phyloP scores from a whole-genome alignment of 2,329 filamentous ascomycete genomes.

The Fusarium keratoplasticum region DNA sequence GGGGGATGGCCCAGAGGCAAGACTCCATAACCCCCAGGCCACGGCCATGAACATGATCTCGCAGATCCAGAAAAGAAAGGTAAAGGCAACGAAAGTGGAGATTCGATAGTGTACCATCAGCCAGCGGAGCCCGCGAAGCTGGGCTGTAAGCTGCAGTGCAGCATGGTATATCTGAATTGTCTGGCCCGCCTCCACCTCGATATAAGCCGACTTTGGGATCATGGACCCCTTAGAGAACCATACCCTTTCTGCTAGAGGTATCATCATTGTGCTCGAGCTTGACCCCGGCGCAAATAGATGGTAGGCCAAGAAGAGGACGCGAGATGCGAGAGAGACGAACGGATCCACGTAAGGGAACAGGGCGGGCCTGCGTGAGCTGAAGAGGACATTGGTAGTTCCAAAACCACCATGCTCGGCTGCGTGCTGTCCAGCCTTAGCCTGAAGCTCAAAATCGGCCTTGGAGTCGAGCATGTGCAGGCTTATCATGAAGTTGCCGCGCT shows the following conservation, averaged over 20 bases:
- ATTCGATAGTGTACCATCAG: slow-evolving; percentile 88
- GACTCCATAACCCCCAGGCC: slow-evolving; percentile 70
- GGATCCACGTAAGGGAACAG: slow-evolving; percentile 84
- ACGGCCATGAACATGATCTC: slow-evolving; percentile 76
- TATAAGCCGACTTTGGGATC: slow-evolving; percentile 60
- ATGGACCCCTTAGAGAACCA: slow-evolving; percentile 64
- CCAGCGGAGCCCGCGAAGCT: slow-evolving; percentile 81
- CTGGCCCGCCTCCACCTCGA: slow-evolving; percentile 77
- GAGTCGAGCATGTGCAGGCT: slow-evolving; percentile 75
- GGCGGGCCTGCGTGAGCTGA: slow-evolving; percentile 77
- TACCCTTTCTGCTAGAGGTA: slow-evolving; percentile 80
- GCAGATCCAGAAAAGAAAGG: slow-evolving; percentile 78
- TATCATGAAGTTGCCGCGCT: slow-evolving; percentile 94
- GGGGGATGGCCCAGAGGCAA: slow-evolving; percentile 44
- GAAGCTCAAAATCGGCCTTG: slow-evolving; percentile 42
- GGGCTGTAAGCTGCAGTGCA: slow-evolving; percentile 76
- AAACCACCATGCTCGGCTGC: slow-evolving; percentile 51
- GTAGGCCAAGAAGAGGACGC: slow-evolving; percentile 73
- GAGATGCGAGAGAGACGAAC: slow-evolving; percentile 71
- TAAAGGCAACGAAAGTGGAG: slow-evolving; percentile 75
- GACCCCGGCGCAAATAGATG: slow-evolving; percentile 74
- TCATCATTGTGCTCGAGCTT: slow-evolving; percentile 72
- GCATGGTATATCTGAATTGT: slow-evolving; percentile 82
- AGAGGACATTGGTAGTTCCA: slow-evolving; percentile 58
- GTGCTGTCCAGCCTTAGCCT: slow-evolving; percentile 44